A percentile compares a stretch with the other conserved stretches of the same genome.
Conservation (phyloP, 345 rosid species). For the Ceriops tagal region DNA sequence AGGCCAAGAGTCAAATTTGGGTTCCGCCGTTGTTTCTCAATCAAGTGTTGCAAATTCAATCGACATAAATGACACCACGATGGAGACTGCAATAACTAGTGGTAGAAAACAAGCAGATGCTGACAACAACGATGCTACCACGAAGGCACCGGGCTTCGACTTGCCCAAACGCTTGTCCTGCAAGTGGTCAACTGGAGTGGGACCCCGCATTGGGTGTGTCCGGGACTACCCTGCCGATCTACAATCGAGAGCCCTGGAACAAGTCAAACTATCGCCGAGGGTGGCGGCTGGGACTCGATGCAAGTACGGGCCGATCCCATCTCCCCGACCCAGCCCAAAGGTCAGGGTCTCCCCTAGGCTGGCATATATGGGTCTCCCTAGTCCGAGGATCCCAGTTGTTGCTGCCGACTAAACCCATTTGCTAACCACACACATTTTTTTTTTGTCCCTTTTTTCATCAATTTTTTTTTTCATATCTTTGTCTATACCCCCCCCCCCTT, state of each 20-base stretch:
- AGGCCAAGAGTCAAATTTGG: conserved; percentile 6
- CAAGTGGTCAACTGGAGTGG: conserved; percentile 72
- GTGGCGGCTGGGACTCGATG: conserved; percentile 27
- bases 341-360: conserved; percentile 72
- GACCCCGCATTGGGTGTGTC: conserved; percentile 87
- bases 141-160: conserved; percentile 1
- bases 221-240: conserved; percentile 73
- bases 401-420: conserved; percentile 10
- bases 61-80: conserved; percentile 6
- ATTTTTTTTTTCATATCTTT: background rate
- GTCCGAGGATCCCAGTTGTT: conserved; percentile 47
- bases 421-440: conserved; percentile 1
- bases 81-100: background rate
- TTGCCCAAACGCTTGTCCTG: conserved; percentile 43
- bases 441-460: background rate
- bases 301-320: conserved; percentile 72
- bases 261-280: conserved; percentile 78
- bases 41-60: background rate
- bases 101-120: conserved; percentile 17
- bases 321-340: conserved; percentile 79
- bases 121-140: background rate
- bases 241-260: conserved; percentile 72
- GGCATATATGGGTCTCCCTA: conserved; percentile 74
- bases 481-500: background rate
- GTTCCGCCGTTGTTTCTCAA: background rate